These are phyloP conservation scores for Phymatotrichopsis omnivora DNA, from an alignment of 2,329 filamentous ascomycete species.

Conservation along the genomic window DNA sequence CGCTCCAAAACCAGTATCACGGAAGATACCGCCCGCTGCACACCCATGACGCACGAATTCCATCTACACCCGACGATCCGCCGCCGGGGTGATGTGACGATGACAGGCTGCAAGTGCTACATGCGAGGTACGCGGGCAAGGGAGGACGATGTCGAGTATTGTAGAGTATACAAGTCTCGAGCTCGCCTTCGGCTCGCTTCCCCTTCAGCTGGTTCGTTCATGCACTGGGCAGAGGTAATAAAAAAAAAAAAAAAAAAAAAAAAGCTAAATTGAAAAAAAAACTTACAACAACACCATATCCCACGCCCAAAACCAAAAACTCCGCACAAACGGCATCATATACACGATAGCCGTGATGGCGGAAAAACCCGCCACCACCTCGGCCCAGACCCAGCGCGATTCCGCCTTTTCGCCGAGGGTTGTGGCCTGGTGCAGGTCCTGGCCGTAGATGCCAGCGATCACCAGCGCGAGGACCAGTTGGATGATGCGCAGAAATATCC, in stretches of 20 bases:
- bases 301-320: conserved; percentile 14
- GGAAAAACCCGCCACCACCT: conserved; percentile 56
- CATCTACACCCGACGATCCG: no score
- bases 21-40: no score
- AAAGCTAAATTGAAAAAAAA: not conserved
- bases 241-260: not conserved
- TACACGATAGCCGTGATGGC: conserved; percentile 51
- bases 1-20: no score
- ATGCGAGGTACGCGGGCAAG: no score
- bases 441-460: conserved; percentile 68
- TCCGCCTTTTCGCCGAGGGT: conserved; percentile 42
- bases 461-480: conserved; percentile 68
- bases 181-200: no score
- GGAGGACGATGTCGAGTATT: no score
- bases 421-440: conserved; percentile 49
- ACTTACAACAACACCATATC: conserved; percentile 22
- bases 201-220: no score
- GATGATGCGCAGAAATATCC: conserved; percentile 56
- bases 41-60: no score
- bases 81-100: no score
- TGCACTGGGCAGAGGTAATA: no score
- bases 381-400: conserved; percentile 69
- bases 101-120: no score
- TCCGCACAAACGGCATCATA: conserved; percentile 15
- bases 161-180: no score